Evolutionary conservation across 2,329 filamentous ascomycete species (phyloP).

Genomic region (Aspergillus sp.): DNA sequence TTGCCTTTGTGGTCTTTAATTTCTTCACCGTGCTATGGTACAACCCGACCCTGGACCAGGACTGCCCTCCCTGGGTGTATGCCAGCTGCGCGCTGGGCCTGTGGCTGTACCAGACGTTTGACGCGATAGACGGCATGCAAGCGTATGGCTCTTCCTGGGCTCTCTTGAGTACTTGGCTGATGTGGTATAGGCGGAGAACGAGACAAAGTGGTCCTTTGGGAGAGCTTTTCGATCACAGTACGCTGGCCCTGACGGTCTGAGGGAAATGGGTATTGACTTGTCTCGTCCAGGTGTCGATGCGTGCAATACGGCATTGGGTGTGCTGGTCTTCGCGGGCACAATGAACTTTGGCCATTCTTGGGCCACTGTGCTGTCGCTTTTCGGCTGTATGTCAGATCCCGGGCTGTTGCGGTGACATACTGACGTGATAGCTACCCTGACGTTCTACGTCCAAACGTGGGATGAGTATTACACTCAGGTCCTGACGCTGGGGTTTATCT

Average conservation of each 20-base stretch:
- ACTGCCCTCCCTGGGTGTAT: slow-evolving; percentile 94
- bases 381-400: slow-evolving; percentile 56
- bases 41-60: slow-evolving; percentile 83
- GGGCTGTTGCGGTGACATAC: neutral
- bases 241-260: slow-evolving; percentile 7
- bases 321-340: slow-evolving; percentile 79
- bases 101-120: slow-evolving; percentile 96
- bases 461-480: slow-evolving; percentile 98
- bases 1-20: slow-evolving; percentile 81
- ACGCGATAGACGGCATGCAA: slow-evolving; percentile 89
- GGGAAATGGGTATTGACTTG: neutral
- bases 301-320: slow-evolving; percentile 88
- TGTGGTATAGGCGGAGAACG: slow-evolving; percentile 59
- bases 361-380: slow-evolving; percentile 75
- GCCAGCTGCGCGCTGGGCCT: slow-evolving; percentile 79
- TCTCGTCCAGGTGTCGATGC: slow-evolving; percentile 62
- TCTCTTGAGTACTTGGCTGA: slow-evolving; percentile 7
- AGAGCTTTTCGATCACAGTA: slow-evolving; percentile 92
- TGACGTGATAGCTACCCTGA: slow-evolving; percentile 57
- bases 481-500: slow-evolving; percentile 81
- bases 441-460: slow-evolving; percentile 99
- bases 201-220: slow-evolving; percentile 86
- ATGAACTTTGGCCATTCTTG: slow-evolving; percentile 92
- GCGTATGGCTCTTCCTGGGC: slow-evolving; percentile 51
- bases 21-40: slow-evolving; percentile 91